Conservation (phyloP, 768 basidiomycete genomes). For the Hemileccinum impolitum region DNA sequence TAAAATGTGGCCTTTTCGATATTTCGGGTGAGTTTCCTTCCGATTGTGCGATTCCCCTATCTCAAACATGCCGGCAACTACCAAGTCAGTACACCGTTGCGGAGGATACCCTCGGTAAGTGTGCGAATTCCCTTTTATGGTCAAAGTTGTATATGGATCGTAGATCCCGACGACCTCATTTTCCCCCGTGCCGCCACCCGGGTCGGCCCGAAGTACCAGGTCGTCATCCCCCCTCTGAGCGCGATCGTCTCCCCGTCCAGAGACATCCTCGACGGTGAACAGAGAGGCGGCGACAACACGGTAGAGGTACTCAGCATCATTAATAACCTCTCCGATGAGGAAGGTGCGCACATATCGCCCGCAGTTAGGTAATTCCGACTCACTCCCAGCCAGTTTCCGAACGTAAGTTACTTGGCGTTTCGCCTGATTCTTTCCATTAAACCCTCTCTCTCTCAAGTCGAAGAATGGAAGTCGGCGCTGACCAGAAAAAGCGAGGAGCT, state of each 20-base stretch:
- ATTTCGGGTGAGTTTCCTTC: slow-evolving; percentile 77
- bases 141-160: slow-evolving; percentile 27
- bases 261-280: slow-evolving; percentile 36
- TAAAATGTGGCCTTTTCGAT: slow-evolving; percentile 93
- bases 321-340: slow-evolving; percentile 58
- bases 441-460: slow-evolving; percentile 43
- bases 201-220: slow-evolving; percentile 87
- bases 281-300: slow-evolving; percentile 69
- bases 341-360: slow-evolving; percentile 48
- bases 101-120: slow-evolving; percentile 83
- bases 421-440: neutral
- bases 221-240: slow-evolving; percentile 42
- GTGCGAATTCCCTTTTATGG: slow-evolving; percentile 13
- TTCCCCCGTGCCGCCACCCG: slow-evolving; percentile 92
- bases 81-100: slow-evolving; percentile 83
- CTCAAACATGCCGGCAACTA: slow-evolving; percentile 6
- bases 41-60: neutral
- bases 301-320: slow-evolving; percentile 69
- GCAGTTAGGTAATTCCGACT: slow-evolving; percentile 19
- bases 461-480: slow-evolving; percentile 58
- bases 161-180: slow-evolving; percentile 95
- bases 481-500: slow-evolving; percentile 50
- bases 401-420: slow-evolving; percentile 39
- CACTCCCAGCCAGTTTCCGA: slow-evolving; percentile 45
- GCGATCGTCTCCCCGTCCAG: slow-evolving; percentile 38